A percentile compares a stretch with the other conserved stretches of the same genome.
Conservation (phyloP, 1,139 yeast genomes). For the Geotrichum carabidarum region DNA sequence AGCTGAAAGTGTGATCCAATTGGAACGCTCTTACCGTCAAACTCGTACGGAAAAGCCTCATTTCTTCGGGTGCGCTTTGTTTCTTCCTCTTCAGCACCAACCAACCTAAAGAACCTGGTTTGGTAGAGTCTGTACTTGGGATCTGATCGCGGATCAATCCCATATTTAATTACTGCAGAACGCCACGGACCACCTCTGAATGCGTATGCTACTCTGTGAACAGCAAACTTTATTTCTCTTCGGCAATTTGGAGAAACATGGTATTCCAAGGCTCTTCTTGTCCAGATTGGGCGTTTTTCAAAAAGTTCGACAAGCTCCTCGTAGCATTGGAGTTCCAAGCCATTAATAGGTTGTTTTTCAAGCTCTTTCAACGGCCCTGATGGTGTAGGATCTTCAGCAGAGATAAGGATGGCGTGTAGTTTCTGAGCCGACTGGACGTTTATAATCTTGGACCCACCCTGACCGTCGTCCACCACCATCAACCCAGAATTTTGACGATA, state of each 20-base stretch:
- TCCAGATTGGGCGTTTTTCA: conserved; percentile 75
- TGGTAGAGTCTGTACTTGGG: conserved; percentile 61
- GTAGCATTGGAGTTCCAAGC: conserved; percentile 43
- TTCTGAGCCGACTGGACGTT: conserved; percentile 34
- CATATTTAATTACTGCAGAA: conserved; percentile 74
- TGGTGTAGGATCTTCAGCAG: conserved; percentile 37
- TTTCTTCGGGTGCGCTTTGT: conserved; percentile 9
- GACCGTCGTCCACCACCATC: conserved; percentile 51
- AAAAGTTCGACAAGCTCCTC: conserved; percentile 52
- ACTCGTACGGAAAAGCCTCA: conserved; percentile 45
- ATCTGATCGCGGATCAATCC: conserved; percentile 66
- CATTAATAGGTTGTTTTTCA: conserved; percentile 34
- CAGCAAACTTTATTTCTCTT: conserved; percentile 56
- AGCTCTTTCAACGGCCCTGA: conserved; percentile 42
- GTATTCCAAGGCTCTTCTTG: conserved; percentile 61
- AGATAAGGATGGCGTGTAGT: conserved; percentile 31
- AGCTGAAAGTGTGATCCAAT: conserved; percentile 68
- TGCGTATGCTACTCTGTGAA: conserved; percentile 77
- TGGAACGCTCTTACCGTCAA: conserved; percentile 71
- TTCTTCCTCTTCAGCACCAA: conserved; percentile 17
- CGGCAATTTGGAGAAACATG: conserved; percentile 49
- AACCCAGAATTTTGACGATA: conserved; percentile 56
- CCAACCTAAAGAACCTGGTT: conserved; percentile 68
- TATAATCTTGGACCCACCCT: conserved; percentile 33
- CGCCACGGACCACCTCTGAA: conserved; percentile 94